A percentile compares a stretch with the other conserved stretches of the same genome.
phyloP scores from a whole-genome alignment of 495 filamentous ascomycete genomes.

The Aspergillus cavernicola region DNA sequence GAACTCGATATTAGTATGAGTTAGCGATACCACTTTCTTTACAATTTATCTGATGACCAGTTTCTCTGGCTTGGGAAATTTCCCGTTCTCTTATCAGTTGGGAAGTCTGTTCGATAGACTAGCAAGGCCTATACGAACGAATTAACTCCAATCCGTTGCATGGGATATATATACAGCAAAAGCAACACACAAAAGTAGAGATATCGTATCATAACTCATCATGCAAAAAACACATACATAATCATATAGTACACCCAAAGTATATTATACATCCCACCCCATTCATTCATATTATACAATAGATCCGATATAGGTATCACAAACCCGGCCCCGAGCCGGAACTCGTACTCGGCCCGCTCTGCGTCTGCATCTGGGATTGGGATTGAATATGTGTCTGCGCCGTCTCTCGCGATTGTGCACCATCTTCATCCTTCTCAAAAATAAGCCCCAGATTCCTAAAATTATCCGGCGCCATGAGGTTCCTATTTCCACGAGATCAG shows the following conservation, averaged over 20 bases:
- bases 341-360: background rate
- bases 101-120: too few species aligned
- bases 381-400: conserved; percentile 2
- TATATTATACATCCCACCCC: too few species aligned
- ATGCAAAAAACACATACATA: background rate
- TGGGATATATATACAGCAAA: background rate
- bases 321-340: background rate
- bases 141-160: too few species aligned
- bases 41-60: too few species aligned
- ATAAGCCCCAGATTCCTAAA: conserved; percentile 87
- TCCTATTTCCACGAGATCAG: conserved; percentile 46
- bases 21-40: too few species aligned
- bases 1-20: too few species aligned
- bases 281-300: too few species aligned
- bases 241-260: background rate
- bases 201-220: background rate
- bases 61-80: too few species aligned
- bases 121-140: too few species aligned
- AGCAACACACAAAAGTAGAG: background rate
- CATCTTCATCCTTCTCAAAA: conserved; percentile 43
- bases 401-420: background rate
- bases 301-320: too few species aligned
- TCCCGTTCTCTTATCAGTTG: too few species aligned
- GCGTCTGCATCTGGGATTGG: background rate
- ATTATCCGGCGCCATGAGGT: conserved; percentile 91